These are phyloP conservation scores for Starmerella geochares DNA, from an alignment of 805 yeast genomes.

Conservation along the genomic window DNA sequence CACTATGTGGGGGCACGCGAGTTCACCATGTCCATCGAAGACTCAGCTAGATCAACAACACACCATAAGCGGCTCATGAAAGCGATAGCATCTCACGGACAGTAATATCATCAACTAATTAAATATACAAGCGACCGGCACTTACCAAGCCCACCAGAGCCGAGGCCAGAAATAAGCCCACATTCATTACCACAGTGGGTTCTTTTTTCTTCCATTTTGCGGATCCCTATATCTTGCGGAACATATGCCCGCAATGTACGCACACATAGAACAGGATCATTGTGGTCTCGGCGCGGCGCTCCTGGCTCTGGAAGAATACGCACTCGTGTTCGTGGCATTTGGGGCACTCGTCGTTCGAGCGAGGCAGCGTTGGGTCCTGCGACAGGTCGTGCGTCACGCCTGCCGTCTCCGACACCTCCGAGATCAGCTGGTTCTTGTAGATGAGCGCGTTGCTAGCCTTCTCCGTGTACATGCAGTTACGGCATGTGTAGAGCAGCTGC, in stretches of 20 bases:
- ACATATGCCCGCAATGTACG: conserved; percentile 67
- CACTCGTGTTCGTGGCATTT: conserved; percentile 77
- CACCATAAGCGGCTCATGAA: not conserved
- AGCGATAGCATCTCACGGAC: too few species aligned
- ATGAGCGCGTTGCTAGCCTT: conserved; percentile 80
- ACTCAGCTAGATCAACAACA: too few species aligned
- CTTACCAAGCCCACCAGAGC: too few species aligned
- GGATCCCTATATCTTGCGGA: conserved; percentile 34
- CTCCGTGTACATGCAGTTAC: conserved; percentile 90
- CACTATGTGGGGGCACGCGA: too few species aligned
- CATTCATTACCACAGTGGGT: too few species aligned
- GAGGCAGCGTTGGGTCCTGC: conserved; percentile 92
- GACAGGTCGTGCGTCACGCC: conserved; percentile 96
- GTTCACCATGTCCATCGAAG: too few species aligned
- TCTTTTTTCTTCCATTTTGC: not conserved
- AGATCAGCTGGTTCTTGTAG: conserved; percentile 78
- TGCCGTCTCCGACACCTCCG: conserved; percentile 87
- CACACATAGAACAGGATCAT: conserved; percentile 90
- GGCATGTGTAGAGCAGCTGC: conserved; percentile 75
- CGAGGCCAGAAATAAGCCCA: too few species aligned
- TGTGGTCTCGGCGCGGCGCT: conserved; percentile 85
- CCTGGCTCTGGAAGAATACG: conserved; percentile 95
- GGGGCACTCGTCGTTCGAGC: conserved; percentile 90
- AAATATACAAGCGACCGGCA: not conserved
- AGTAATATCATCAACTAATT: not conserved